Base-by-base conservation (phyloP, 2,329 filamentous ascomycete genomes). In the Stagonosporopsis cucurbitacearum region DNA sequence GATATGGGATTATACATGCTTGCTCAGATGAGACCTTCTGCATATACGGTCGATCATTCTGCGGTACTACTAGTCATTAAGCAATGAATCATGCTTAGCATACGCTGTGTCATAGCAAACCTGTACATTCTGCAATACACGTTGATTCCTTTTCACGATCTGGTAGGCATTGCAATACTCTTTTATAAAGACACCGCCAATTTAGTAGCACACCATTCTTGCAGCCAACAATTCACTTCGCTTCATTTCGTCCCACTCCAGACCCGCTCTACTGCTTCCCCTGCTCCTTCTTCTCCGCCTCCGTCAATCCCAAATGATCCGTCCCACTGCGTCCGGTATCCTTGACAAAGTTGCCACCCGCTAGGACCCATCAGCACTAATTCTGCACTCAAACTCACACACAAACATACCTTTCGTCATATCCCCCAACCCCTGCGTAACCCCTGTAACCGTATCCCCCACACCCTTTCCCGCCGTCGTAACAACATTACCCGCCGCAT, bases 381-480 rank as follows among this genome's bases (percentile, higher is more conserved):
- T 22, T 2, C 20, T 33, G 26, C 30, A 23, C 8, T 3, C 9
- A 45, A 12, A 30, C 28, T 9, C 28, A 30, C 6, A 30, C 28
- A 30, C 28, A 30, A 26, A 43, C 67, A 9, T 57, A 71, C 70
- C 66, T 43, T 74, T 74, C 0, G 69, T 74, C 2, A 71, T 75
- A 51, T 76, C 73, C 0, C 73, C 73, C 17, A 73, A 17, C 0
- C 72, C 73, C 42, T 66, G 56, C 7, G 71, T 74, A 6, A 76
- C 61, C 0, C 73, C 73, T 8, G 65, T 65, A 23, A 76, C 66
- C 1, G 70, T 72, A 56, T 76, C 70, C 0, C 74, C 73, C 0
- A 76, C 58, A 2, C 74, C 73, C 53, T 74, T 75, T 0, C 73
- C 73, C 9, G 71, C 58, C 4, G 64, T 66, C 0, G 68, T 57